These are phyloP conservation scores for Naumovozyma castellii DNA, from an alignment of 805 yeast species.

Conservation along the genomic window DNA sequence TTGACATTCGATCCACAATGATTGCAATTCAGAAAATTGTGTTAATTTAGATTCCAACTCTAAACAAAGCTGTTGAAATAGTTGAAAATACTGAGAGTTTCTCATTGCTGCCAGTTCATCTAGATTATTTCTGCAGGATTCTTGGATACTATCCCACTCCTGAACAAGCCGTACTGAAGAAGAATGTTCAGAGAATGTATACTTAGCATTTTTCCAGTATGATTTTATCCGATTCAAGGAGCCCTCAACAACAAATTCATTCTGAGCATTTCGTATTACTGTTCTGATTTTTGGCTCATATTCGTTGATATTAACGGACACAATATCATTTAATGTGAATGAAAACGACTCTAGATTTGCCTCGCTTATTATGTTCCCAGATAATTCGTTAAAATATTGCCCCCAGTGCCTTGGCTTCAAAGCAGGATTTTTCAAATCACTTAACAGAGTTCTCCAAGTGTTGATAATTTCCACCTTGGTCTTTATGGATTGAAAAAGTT, in stretches of 20 bases:
- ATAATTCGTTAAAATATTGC: conserved; percentile 32
- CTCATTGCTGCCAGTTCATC: conserved; percentile 60
- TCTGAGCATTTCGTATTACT: conserved; percentile 54
- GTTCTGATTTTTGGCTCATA: conserved; percentile 41
- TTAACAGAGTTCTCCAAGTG: not conserved
- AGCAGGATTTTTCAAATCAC: conserved; percentile 41
- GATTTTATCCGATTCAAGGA: conserved; percentile 41
- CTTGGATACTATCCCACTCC: conserved; percentile 59
- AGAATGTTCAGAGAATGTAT: conserved; percentile 46
- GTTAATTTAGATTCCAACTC: conserved; percentile 51
- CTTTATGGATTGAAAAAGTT: conserved; percentile 14
- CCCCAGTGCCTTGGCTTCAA: conserved; percentile 64
- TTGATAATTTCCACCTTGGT: not conserved
- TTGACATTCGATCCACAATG: conserved; percentile 75
- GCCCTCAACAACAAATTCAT: conserved; percentile 58
- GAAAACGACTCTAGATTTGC: conserved; percentile 17
- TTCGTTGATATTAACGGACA: conserved; percentile 42
- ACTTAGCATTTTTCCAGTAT: conserved; percentile 46
- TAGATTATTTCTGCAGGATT: conserved; percentile 49
- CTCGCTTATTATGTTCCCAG: conserved; percentile 3
- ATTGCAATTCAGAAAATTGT: conserved; percentile 42
- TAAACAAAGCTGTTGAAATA: conserved; percentile 49
- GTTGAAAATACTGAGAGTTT: conserved; percentile 49
- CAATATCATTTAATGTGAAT: conserved; percentile 48
- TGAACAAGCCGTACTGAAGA: conserved; percentile 47